Conservation (phyloP, 352 stramenopile genomes). For the Phytophthora aleatoria region DNA sequence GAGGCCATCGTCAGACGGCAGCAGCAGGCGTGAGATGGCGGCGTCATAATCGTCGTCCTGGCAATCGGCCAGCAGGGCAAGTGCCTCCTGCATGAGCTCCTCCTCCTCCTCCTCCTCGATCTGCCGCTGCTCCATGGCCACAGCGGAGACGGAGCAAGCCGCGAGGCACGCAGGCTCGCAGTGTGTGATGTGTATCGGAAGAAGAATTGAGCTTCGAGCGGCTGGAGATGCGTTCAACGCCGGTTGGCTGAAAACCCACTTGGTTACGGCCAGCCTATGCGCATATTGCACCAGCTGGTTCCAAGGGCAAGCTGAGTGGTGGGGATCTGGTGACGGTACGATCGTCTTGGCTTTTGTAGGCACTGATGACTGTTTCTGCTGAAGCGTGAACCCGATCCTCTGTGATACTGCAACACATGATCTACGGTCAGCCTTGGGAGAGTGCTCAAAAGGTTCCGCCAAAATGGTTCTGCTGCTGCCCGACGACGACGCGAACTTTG, state of each 20-base stretch:
- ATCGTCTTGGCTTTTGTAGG: conserved; percentile 7
- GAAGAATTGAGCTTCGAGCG: conserved; percentile 19
- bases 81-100: conserved; percentile 48
- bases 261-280: conserved; percentile 1
- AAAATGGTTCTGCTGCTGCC: conserved; percentile 28
- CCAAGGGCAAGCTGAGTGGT: conserved; percentile 5
- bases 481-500: conserved; percentile 20
- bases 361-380: conserved; percentile 4
- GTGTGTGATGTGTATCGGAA: conserved; percentile 16
- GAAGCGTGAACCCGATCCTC: conserved; percentile 5
- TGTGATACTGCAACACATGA: too few species aligned
- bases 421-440: too few species aligned
- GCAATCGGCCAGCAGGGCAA: conserved; percentile 46
- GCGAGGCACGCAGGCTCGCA: conserved; percentile 18
- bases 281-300: conserved; percentile 9
- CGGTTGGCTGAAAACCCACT: conserved; percentile 31
- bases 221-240: conserved; percentile 17
- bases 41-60: conserved; percentile 36
- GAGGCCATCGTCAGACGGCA: conserved; percentile 36
- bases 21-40: conserved; percentile 43
- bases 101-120: conserved; percentile 40
- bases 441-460: background rate
- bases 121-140: conserved; percentile 38
- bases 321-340: background rate
- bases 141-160: conserved; percentile 20